Evolutionary conservation across 2,329 filamentous ascomycete species (phyloP).

Genomic region (Botryotinia calthae): DNA sequence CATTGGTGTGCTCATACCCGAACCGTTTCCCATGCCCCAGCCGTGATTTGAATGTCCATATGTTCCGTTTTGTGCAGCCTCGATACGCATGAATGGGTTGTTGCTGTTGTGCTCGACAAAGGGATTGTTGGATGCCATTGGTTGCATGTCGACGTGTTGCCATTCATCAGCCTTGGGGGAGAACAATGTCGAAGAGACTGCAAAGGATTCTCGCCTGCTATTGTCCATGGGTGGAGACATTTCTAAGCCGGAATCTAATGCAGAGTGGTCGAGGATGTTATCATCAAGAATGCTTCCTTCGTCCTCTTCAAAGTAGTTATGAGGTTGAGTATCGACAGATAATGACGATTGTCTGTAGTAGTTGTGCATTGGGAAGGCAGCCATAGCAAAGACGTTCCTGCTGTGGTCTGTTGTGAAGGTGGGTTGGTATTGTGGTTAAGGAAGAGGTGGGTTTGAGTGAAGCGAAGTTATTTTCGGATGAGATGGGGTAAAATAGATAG

Average conservation of each 20-base stretch:
- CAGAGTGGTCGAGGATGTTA: constrained; percentile 56
- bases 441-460: constrained; percentile 25
- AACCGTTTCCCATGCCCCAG: constrained; percentile 47
- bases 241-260: constrained; percentile 59
- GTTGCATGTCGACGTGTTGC: constrained; percentile 64
- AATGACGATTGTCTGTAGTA: constrained; percentile 37
- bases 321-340: constrained; percentile 38
- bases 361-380: constrained; percentile 37
- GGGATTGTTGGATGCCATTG: constrained; percentile 61
- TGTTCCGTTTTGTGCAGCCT: constrained; percentile 46
- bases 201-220: constrained; percentile 63
- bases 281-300: constrained; percentile 61
- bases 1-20: constrained; percentile 72
- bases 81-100: constrained; percentile 67
- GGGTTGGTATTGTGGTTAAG: constrained; percentile 18
- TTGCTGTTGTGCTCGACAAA: constrained; percentile 56
- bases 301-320: constrained; percentile 61
- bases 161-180: constrained; percentile 64
- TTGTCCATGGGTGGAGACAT: constrained; percentile 62
- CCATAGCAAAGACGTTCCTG: constrained; percentile 33
- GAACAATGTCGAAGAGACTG: constrained; percentile 57
- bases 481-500: constrained; percentile 23
- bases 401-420: constrained; percentile 20
- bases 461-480: constrained; percentile 28
- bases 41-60: constrained; percentile 36